Conservation (phyloP, 1,284 basidiomycete genomes). For the Marasmius sp. region DNA sequence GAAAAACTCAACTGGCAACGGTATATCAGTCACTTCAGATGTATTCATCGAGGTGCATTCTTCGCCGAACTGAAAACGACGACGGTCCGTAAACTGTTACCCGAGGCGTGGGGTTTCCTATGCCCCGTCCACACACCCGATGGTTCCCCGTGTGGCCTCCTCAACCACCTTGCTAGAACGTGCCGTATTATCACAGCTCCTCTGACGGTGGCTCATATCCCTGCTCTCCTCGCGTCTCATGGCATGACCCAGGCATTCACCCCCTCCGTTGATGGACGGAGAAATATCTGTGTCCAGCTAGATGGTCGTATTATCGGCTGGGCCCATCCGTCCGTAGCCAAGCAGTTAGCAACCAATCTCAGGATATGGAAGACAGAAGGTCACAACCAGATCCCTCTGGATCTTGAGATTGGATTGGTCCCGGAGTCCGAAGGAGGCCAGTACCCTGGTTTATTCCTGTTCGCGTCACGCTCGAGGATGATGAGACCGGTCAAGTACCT, state of each 20-base stretch:
- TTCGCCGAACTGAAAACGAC: constrained; percentile 99
- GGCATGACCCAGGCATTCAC: constrained; percentile 95
- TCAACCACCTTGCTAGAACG: constrained; percentile 95
- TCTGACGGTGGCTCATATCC: constrained; percentile 78
- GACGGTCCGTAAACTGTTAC: constrained; percentile 93
- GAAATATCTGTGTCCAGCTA: constrained; percentile 88
- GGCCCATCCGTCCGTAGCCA: constrained; percentile 77
- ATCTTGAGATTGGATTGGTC: constrained; percentile 95
- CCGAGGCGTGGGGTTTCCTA: constrained; percentile 98
- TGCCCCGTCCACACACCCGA: constrained; percentile 99
- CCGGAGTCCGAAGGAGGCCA: constrained; percentile 91
- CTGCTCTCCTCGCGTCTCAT: constrained; percentile 79
- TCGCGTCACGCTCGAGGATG: constrained; percentile 89
- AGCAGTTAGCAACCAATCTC: constrained; percentile 80
- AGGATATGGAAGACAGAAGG: constrained; percentile 97
- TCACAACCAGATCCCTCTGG: constrained; percentile 80
- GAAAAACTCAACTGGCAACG: constrained; percentile 99
- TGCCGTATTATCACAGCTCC: constrained; percentile 89
- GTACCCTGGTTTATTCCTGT: constrained; percentile 95
- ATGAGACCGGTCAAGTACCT: constrained; percentile 98
- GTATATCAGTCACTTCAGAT: constrained; percentile 98
- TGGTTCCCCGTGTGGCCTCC: constrained; percentile 95
- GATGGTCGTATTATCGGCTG: constrained; percentile 97
- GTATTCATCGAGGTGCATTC: constrained; percentile 99
- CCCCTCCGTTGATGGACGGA: constrained; percentile 75